Percentiles rank a stretch among this genome's conserved stretches.
Evolutionary conservation across 495 filamentous ascomycete genomes (phyloP).

Genomic region (Tuber magnatum): DNA sequence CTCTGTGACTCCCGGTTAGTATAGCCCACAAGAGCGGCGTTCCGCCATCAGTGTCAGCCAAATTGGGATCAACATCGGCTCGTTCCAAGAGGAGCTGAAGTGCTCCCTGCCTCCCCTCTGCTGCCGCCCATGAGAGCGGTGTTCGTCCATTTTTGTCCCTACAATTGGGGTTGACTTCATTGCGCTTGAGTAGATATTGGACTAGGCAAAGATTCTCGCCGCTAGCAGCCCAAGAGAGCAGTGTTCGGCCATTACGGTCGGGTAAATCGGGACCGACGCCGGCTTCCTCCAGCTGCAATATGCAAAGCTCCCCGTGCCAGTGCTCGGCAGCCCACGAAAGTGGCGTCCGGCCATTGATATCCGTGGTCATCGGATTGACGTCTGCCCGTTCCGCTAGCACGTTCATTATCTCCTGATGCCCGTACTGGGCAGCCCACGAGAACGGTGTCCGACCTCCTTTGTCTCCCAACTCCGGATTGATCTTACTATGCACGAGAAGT

Average conservation of each 20-base stretch:
- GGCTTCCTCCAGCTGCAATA: too few relatives aligned
- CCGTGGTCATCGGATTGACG: slow-evolving; percentile 21
- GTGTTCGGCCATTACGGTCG: slow-evolving; percentile 34
- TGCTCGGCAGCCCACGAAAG: slow-evolving; percentile 22
- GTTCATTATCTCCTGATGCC: slow-evolving; percentile 30
- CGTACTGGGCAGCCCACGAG: slow-evolving; percentile 11
- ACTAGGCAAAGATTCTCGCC: slow-evolving; percentile 28
- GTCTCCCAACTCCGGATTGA: slow-evolving; percentile 20
- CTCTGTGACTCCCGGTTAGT: too few relatives aligned
- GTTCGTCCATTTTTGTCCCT: not conserved
- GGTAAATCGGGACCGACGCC: slow-evolving; percentile 19
- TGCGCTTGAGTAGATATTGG: slow-evolving; percentile 23
- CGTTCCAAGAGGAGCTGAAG: slow-evolving; percentile 34
- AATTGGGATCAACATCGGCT: slow-evolving; percentile 20
- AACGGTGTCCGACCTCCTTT: not conserved
- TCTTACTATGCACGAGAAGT: slow-evolving; percentile 12
- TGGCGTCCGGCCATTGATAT: slow-evolving; percentile 19
- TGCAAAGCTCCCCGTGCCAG: slow-evolving; percentile 1
- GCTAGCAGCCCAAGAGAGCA: slow-evolving; percentile 30
- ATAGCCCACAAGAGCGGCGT: slow-evolving; percentile 27
- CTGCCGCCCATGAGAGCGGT: slow-evolving; percentile 23
- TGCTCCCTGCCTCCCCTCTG: slow-evolving; percentile 18
- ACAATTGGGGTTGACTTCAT: slow-evolving; percentile 17
- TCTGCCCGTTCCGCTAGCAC: slow-evolving; percentile 24
- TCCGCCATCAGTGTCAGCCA: slow-evolving; percentile 14